Evolutionary conservation across 2,329 filamentous ascomycete genomes (phyloP).

Genomic region (Beauveria asiatica): DNA sequence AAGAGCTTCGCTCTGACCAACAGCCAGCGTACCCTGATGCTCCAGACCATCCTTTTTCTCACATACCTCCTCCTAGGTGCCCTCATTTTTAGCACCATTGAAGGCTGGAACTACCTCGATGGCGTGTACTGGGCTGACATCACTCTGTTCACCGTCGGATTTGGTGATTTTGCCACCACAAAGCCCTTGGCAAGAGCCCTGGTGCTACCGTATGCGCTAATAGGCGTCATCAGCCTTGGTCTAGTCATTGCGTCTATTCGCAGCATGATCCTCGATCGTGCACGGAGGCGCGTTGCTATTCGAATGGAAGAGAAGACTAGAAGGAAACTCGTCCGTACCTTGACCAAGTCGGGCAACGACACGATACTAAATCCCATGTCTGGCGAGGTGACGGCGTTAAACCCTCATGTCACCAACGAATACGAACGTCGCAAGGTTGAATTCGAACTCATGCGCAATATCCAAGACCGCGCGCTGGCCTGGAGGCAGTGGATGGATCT

Average conservation of each 20-base stretch:
- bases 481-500: slow-evolving; percentile 71
- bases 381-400: slow-evolving; percentile 1
- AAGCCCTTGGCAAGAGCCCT: slow-evolving; percentile 57
- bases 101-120: slow-evolving; percentile 70
- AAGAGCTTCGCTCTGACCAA: slow-evolving; percentile 72
- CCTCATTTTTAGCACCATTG: slow-evolving; percentile 62
- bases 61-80: slow-evolving; percentile 73
- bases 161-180: slow-evolving; percentile 44
- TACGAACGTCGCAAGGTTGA: slow-evolving; percentile 57
- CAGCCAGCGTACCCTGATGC: slow-evolving; percentile 77
- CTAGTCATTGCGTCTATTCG: slow-evolving; percentile 75
- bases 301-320: slow-evolving; percentile 54
- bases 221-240: slow-evolving; percentile 78
- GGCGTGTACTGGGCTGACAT: slow-evolving; percentile 73
- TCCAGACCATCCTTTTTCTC: slow-evolving; percentile 82
- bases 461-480: slow-evolving; percentile 56
- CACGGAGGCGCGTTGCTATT: slow-evolving; percentile 43
- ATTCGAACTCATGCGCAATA: slow-evolving; percentile 73
- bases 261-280: slow-evolving; percentile 52
- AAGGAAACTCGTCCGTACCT: slow-evolving; percentile 34
- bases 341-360: slow-evolving; percentile 37
- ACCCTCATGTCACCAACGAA: slow-evolving; percentile 27
- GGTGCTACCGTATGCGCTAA: slow-evolving; percentile 73
- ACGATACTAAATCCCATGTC: slow-evolving; percentile 42
- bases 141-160: slow-evolving; percentile 56